Conservation (phyloP, 352 stramenopile genomes). For the Pythium oligandrum region DNA sequence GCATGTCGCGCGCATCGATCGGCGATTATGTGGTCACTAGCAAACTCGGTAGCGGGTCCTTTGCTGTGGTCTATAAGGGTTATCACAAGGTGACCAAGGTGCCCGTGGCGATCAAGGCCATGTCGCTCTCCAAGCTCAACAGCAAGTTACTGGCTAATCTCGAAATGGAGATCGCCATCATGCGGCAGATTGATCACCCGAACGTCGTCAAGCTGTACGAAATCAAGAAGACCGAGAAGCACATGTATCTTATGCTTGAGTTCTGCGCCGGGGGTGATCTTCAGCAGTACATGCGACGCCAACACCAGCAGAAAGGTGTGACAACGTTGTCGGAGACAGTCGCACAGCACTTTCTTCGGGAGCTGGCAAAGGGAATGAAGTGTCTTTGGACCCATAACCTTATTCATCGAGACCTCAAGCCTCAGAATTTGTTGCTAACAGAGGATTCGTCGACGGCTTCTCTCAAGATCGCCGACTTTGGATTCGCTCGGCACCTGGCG, state of each 20-base stretch:
- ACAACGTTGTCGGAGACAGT: constrained; percentile 26
- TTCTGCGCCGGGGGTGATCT: constrained; percentile 95
- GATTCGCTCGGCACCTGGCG: constrained; percentile 93
- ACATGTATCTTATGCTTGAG: constrained; percentile 97
- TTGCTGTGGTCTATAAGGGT: constrained; percentile 87
- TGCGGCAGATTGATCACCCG: constrained; percentile 92
- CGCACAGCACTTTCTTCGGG: constrained; percentile 55
- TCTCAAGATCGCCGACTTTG: constrained; percentile 69
- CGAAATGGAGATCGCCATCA: constrained; percentile 96
- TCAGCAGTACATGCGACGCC: constrained; percentile 89
- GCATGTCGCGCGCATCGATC: constrained; percentile 57
- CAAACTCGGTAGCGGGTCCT: constrained; percentile 91
- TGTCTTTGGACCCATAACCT: constrained; percentile 72
- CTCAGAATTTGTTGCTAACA: constrained; percentile 93
- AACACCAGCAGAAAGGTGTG: constrained; percentile 25
- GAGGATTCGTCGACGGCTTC: constrained; percentile 44
- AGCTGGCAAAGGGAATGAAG: constrained; percentile 69
- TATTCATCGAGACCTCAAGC: constrained; percentile 92
- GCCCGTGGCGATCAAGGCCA: constrained; percentile 93
- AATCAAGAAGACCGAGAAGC: constrained; percentile 92
- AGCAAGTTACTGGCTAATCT: constrained; percentile 95
- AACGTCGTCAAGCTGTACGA: constrained; percentile 97
- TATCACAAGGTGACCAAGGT: constrained; percentile 72
- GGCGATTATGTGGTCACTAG: constrained; percentile 88
- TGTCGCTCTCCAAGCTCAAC: constrained; percentile 91